phyloP scores from a whole-genome alignment of 1,284 basidiomycete genomes.

The Rhodotorula sp. region DNA sequence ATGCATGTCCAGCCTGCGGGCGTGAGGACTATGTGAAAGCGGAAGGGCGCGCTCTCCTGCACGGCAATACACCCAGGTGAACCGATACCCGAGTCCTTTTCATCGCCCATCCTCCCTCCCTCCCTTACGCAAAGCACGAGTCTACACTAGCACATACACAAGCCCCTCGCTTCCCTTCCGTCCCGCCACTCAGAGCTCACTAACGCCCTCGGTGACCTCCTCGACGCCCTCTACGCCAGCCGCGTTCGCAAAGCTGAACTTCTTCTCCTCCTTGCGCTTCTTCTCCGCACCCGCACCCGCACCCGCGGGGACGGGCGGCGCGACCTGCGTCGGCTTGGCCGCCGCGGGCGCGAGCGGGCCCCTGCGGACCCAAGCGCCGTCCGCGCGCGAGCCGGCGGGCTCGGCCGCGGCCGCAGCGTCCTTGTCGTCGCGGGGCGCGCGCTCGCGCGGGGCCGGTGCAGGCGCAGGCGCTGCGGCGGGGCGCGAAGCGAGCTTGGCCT shows the following conservation, averaged over 20 bases:
- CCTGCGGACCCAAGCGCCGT: conserved; percentile 23
- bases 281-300: neutral
- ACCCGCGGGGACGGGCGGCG: conserved; percentile 12
- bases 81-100: neutral
- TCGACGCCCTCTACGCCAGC: conserved; percentile 18
- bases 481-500: conserved; percentile 54
- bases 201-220: conserved; percentile 4
- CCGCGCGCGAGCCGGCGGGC: neutral
- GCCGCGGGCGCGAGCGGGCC: conserved; percentile 21
- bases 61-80: too few relatives aligned
- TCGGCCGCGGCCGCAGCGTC: neutral
- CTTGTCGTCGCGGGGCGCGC: conserved; percentile 1
- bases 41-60: too few relatives aligned
- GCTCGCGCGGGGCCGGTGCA: neutral
- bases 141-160: neutral
- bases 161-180: neutral
- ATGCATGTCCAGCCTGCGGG: too few relatives aligned
- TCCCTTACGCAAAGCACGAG: neutral
- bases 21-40: too few relatives aligned
- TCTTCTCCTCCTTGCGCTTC: conserved; percentile 9
- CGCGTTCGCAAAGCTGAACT: conserved; percentile 12
- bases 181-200: neutral
- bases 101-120: too few relatives aligned
- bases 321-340: neutral
- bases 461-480: neutral